Evolutionary conservation across 208 protist species (phyloP), one percentile per base, ranked within the genome.

Genomic region (Trypanosoma melophagium): DNA sequence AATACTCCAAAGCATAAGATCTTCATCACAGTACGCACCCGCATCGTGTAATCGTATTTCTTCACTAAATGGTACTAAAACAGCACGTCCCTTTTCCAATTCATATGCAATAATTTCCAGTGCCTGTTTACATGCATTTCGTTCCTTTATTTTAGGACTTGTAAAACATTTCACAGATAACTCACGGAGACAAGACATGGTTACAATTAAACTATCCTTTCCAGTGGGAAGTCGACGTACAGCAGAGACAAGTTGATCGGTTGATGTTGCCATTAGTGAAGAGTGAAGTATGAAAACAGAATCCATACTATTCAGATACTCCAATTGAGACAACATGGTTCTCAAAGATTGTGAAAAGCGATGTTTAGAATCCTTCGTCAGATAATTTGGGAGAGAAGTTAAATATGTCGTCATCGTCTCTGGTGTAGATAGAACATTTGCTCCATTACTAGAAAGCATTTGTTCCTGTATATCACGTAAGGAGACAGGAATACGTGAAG

Each of bases 1-100:
- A 24, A 96, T 40, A 1, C 84, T 92, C 88, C 90, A 96, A 42
- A 94, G 73, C 76, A 96, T 88, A 17, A 96, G 65, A 68, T 96
- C 90, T 62, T 96, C 90, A 55, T 94, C 87, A 66, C 86, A 93
- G 72, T 92, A 93, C 12, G 74, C 71, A 1, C 86, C 84, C 1
- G 85, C 90, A 71, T 96, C 90, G 67, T 94, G 87, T 51, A 96
- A 53, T 10, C 60, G 76, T 13, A 96, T 67, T 65, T 96, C 87
- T 61, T 96, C 90, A 16, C 74, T 83, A 35, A 83, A 55, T 0
- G 90, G 82, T 12, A 94, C n/a, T 13, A 94, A 64, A 2, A 89
- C 54, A 12, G 71, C 80, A 8, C 86, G 79, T 14, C 87, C 87
- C 31, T 80, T 77, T 56, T 89, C 79, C 28, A 92, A n/a, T 53